A percentile compares a stretch with the other conserved stretches of the same genome.
Conservation (phyloP, 2,329 filamentous ascomycete genomes). For the Alternaria sp. region DNA sequence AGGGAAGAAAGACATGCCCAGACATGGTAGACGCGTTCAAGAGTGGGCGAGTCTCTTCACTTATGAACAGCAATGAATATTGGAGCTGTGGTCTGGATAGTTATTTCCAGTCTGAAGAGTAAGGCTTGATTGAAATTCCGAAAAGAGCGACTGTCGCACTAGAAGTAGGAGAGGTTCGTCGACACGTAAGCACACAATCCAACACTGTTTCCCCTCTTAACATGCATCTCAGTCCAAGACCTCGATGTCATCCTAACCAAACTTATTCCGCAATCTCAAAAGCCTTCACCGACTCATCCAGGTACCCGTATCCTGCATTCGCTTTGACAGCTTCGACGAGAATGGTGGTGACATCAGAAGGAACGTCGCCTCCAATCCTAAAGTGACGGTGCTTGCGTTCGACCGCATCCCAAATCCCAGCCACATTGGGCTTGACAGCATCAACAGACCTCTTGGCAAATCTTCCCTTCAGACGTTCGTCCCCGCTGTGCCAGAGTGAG, state of each 20-base stretch:
- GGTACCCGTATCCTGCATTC: not conserved
- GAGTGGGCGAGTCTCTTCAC: not conserved
- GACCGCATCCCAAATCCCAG: not conserved
- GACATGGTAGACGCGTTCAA: not conserved
- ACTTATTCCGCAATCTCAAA: not conserved
- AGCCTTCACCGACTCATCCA: not conserved
- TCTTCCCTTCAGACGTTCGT: not conserved
- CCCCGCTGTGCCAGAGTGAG: not conserved
- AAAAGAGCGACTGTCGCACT: not conserved
- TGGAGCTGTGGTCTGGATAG: not conserved
- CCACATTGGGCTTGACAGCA: not conserved
- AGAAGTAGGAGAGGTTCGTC: not conserved
- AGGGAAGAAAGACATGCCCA: not conserved
- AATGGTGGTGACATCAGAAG: not conserved
- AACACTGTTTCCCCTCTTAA: not conserved
- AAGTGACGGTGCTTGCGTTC: not conserved
- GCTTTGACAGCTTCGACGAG: not conserved
- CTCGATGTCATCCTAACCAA: not conserved
- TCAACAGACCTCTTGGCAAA: not conserved
- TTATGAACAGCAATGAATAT: not conserved
- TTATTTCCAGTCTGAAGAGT: not conserved
- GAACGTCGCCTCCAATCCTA: not conserved
- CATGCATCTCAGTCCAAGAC: not conserved
- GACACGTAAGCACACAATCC: not conserved
- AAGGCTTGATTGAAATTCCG: not conserved